Evolutionary conservation across 2,329 filamentous ascomycete genomes (phyloP).

Genomic region (Pseudogymnoascus sp.): DNA sequence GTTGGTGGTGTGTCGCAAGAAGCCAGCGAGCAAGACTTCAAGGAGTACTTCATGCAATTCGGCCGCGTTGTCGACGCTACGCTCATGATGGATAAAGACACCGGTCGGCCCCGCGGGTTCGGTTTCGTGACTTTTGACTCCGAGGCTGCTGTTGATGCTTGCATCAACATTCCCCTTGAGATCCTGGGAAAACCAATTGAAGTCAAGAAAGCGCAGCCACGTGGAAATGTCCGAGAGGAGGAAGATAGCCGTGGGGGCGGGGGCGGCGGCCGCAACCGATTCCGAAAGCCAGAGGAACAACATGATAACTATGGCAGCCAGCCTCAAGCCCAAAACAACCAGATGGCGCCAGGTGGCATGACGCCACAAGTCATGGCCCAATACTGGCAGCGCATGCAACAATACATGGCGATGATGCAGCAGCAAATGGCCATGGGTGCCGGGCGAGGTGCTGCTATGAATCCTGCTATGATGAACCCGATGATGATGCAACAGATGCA

Average conservation of each 20-base stretch:
- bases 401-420: conserved; percentile 93
- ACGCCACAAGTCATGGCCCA: conserved; percentile 96
- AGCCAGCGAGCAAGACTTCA: conserved; percentile 91
- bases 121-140: conserved; percentile 98
- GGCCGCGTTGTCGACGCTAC: conserved; percentile 94
- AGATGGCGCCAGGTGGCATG: conserved; percentile 56
- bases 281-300: conserved; percentile 47
- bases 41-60: conserved; percentile 93
- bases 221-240: conserved; percentile 88
- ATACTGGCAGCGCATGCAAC: conserved; percentile 97
- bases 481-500: conserved; percentile 69
- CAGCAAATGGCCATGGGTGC: conserved; percentile 74
- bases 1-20: conserved; percentile 97
- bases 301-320: conserved; percentile 36
- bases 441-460: conserved; percentile 54
- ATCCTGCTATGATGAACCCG: conserved; percentile 61
- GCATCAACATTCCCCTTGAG: conserved; percentile 74
- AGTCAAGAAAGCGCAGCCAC: conserved; percentile 94
- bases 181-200: conserved; percentile 96
- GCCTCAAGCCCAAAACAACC: conserved; percentile 26
- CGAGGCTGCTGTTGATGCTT: conserved; percentile 88
- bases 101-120: conserved; percentile 90
- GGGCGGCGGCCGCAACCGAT: conserved; percentile 46
- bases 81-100: conserved; percentile 99
- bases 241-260: conserved; percentile 61